Evolutionary conservation across 2,329 filamentous ascomycete genomes (phyloP).

Genomic region (Pezicula carpinea): DNA sequence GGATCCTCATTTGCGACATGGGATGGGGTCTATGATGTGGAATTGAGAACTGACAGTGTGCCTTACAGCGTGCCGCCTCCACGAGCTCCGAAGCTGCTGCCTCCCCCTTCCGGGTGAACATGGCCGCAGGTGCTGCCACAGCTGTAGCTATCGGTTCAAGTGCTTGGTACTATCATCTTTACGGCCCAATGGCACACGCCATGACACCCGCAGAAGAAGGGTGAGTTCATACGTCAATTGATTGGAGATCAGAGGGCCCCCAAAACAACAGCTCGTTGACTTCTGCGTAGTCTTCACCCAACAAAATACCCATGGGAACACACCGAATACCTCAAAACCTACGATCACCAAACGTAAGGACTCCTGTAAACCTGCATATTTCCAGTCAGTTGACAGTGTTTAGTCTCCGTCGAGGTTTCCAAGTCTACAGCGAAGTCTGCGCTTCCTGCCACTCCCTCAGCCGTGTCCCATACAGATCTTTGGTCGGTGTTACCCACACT

Average conservation of each 20-base stretch:
- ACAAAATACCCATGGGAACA: conserved; percentile 96
- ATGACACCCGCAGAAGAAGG: conserved; percentile 95
- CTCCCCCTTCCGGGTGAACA: conserved; percentile 77
- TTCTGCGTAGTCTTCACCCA: conserved; percentile 69
- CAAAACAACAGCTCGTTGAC: conserved; percentile 26
- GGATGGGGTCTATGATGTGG: conserved; percentile 4
- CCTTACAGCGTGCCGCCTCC: conserved; percentile 58
- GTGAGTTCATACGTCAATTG: conserved; percentile 54
- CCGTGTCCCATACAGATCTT: conserved; percentile 86
- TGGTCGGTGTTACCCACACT: conserved; percentile 89
- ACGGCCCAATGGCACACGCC: conserved; percentile 81
- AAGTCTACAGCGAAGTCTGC: conserved; percentile 98
- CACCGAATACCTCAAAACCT: conserved; percentile 86
- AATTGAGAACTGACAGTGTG: conserved; percentile 32
- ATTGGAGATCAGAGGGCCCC: conserved; percentile 11
- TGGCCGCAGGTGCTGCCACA: conserved; percentile 82
- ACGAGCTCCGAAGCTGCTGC: conserved; percentile 68
- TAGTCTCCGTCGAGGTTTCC: conserved; percentile 97
- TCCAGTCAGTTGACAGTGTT: conserved; percentile 21
- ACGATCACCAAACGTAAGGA: conserved; percentile 91
- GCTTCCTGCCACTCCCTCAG: conserved; percentile 93
- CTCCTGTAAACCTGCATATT: conserved; percentile 5
- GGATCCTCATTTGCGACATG: conserved; percentile 19
- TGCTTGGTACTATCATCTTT: conserved; percentile 97
- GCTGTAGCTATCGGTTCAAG: conserved; percentile 82